Evolutionary conservation across 495 filamentous ascomycete species (phyloP).

Genomic region (Aspergillus bertholletiae): DNA sequence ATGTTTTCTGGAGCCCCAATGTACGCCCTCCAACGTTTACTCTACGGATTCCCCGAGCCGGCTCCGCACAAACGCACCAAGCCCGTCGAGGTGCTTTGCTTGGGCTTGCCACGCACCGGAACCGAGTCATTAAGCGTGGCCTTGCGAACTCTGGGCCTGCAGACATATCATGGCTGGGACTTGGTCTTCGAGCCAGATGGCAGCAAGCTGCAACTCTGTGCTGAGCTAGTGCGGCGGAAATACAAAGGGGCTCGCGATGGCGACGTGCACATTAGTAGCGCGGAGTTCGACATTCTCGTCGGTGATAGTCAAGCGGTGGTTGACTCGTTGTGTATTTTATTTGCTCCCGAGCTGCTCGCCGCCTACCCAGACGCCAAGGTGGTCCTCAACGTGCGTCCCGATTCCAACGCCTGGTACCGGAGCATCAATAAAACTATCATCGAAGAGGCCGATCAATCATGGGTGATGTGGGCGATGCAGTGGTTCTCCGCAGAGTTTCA

Average conservation of each 20-base stretch:
- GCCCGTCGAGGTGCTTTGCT: slow-evolving; percentile 15
- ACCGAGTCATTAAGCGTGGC: slow-evolving; percentile 19
- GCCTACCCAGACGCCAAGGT: too few relatives aligned
- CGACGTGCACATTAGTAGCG: not conserved
- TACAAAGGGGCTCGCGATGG: slow-evolving; percentile 1
- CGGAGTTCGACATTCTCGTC: slow-evolving; percentile 11
- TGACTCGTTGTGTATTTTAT: too few relatives aligned
- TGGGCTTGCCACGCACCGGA: slow-evolving; percentile 17
- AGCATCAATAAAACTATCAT: not conserved
- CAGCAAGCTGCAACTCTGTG: slow-evolving; percentile 8
- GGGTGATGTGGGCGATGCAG: not conserved
- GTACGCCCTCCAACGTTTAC: not conserved
- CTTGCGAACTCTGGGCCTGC: slow-evolving; percentile 12
- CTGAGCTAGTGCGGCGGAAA: slow-evolving; percentile 7
- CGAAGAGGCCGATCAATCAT: not conserved
- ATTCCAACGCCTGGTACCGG: slow-evolving; percentile 10
- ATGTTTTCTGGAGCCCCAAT: too few relatives aligned
- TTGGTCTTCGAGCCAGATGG: not conserved
- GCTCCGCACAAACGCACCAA: slow-evolving; percentile 8
- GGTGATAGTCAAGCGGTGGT: slow-evolving; percentile 7
- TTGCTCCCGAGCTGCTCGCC: not conserved
- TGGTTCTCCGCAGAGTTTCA: not conserved
- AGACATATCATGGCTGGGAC: slow-evolving; percentile 21
- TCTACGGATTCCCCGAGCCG: not conserved
- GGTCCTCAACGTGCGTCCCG: slow-evolving; percentile 4